Base-by-base conservation (phyloP, 768 basidiomycete species). In the Mycena epipterygia region DNA sequence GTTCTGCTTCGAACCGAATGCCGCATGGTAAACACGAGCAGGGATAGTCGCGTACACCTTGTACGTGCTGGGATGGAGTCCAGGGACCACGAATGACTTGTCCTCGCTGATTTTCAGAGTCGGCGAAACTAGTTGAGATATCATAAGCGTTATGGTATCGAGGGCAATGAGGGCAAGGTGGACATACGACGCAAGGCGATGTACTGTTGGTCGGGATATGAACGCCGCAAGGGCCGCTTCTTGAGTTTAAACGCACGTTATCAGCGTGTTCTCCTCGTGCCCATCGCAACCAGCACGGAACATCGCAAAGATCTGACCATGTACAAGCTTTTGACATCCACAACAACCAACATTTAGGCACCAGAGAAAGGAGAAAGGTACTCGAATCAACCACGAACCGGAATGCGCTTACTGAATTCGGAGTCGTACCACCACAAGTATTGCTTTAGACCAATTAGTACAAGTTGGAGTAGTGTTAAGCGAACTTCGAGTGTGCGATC, bases 21-120 rank as follows among this genome's bases (percentile, higher is more conserved):
- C 60, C 55, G 89, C 86, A 77, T 91, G 89, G 76, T 92, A 92
- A 35, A 91, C 83, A 73, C 89, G 86, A 44, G 88, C 90, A 32
- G 82, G 77, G 55, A 89, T 89, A 5, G 82, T 81, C n/a, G 88
- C 87, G 73, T 89, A 82, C 55, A 88, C 81, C 39, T 85, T 81
- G 73, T 87, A 86, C 41, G 81, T 77, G 65, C 75, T 79, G 59
- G 81, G 78, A 41, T 81, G 77, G 64, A 85, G 83, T 73, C 83
- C 76, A 68, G 81, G 76, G 76, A 81, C 56, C 41, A 29, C 21
- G n/a, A 69, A 33, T 12, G 63, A 17, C 14, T 49, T 52, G 44
- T 57, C 59, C 29, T 52, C 17, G 44, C 21, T 35, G 21, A 44
- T 51, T n/a, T 63, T 73, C 12, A 44, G 42, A 25, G 58, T 44